Evolutionary conservation across 352 stramenopile genomes (phyloP), one percentile per base, ranked within the genome.

Genomic region (Globisporangium canariense): DNA sequence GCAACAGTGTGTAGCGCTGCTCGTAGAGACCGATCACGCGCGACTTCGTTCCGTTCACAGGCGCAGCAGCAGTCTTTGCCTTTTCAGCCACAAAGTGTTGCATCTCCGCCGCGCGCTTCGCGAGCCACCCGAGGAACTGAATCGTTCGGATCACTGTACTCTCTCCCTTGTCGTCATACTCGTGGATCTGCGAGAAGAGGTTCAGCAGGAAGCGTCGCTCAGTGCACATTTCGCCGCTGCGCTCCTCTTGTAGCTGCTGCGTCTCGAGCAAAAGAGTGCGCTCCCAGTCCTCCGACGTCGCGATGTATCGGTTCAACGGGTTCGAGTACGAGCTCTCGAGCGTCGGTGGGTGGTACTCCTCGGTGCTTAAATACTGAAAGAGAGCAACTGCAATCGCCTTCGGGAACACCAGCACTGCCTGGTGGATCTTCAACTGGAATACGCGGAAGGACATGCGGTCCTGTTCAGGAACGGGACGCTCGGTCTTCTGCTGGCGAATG

Each of bases 121-220:
- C 82, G 8, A 95, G 71, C 83, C 82, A 92, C 2, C 83, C 83
- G 22, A 94, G 71, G 45, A 93, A 93, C 56, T 92, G 82, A 49
- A 94, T 93, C 11, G 83, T 91, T 30, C 83, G 70, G 45, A 96
- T 90, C 28, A 96, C 87, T 36, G 83, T 90, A 45, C 77, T 90
- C 69, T 96, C 87, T 25, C 87, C 87, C 71, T 96, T 96, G 67
- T 96, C 87, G 47, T 93, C 85, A 60, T 94, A 92, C 34, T 91
- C 83, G 61, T 94, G 84, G 52, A 96, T 91, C 36, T 85, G 88
- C 9, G 82, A 82, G 61, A 95, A 95, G 40, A 92, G 73, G 58
- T 94, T 93, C 2, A 96, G 66, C 64, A 94, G 60, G 56, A 93
- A 95, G 38, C 83, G 75, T 30, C 85, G 77, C 62, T 93, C 83